Evolutionary conservation across 169 alveolate genomes (phyloP).

Genomic region (Condylostoma magnum): DNA sequence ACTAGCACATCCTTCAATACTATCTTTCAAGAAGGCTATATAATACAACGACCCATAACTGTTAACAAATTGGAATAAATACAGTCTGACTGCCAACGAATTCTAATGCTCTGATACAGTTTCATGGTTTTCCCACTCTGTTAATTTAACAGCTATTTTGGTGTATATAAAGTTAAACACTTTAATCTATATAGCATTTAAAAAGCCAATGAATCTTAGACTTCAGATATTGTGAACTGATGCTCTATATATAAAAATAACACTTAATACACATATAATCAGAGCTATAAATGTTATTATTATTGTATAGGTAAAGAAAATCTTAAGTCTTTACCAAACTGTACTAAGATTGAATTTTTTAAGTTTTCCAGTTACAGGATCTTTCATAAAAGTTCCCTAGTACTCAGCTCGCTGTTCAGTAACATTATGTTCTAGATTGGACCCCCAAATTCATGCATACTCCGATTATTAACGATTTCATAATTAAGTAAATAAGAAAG

Average conservation of each 20-base stretch:
- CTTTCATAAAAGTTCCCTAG: too few relatives aligned
- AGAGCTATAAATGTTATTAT: neutral
- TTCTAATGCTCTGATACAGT: neutral
- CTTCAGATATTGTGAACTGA: slow-evolving; percentile 6
- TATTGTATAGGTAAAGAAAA: neutral
- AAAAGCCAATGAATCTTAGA: neutral
- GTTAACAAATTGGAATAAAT: neutral
- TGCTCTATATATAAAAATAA: neutral
- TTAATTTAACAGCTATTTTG: neutral
- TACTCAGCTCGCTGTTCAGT: too few relatives aligned
- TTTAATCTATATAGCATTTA: slow-evolving; percentile 20
- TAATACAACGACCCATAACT: neutral
- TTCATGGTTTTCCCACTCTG: neutral
- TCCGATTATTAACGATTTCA: too few relatives aligned
- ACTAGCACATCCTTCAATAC: neutral
- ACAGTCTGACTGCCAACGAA: neutral
- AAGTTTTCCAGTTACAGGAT: neutral
- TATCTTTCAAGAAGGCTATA: neutral
- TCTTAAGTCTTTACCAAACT: neutral
- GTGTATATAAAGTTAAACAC: slow-evolving; percentile 10
- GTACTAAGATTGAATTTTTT: neutral
- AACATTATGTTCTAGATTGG: too few relatives aligned
- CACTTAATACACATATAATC: neutral
- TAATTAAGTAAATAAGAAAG: neutral
- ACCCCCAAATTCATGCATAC: too few relatives aligned